A percentile compares a stretch with the other conserved stretches of the same genome.
Evolutionary conservation across 2,329 filamentous ascomycete genomes (phyloP).

Genomic region (Talaromyces sp.): DNA sequence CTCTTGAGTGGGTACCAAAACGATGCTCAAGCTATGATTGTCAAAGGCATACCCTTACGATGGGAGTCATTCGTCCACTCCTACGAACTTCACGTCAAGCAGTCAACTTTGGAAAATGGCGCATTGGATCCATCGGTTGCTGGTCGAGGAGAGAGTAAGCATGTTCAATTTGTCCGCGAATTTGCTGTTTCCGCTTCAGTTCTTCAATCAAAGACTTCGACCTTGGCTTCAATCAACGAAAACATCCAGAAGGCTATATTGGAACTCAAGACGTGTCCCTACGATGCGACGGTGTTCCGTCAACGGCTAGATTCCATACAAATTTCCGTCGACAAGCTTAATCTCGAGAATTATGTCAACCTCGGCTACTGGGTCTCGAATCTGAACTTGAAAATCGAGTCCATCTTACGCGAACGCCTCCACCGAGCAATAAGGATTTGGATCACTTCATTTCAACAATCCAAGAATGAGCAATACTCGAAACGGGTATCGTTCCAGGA

Average conservation of each 20-base stretch:
- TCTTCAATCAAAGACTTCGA: conserved; percentile 79
- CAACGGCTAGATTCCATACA: conserved; percentile 79
- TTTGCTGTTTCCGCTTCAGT: conserved; percentile 83
- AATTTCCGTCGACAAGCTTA: conserved; percentile 88
- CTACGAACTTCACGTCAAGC: conserved; percentile 80
- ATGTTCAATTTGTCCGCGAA: conserved; percentile 93
- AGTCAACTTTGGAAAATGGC: conserved; percentile 54
- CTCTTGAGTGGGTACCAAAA: conserved; percentile 88
- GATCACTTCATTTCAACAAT: conserved; percentile 75
- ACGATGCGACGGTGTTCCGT: conserved; percentile 73
- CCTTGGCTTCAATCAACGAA: conserved; percentile 71
- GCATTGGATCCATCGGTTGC: conserved; percentile 52
- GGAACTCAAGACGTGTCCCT: conserved; percentile 79
- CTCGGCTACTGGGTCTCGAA: conserved; percentile 82
- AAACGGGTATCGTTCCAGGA: conserved; percentile 18
- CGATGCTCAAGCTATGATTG: conserved; percentile 75
- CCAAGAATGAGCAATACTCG: conserved; percentile 24
- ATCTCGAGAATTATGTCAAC: conserved; percentile 93
- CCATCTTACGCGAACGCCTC: conserved; percentile 73
- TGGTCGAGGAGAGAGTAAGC: conserved; percentile 73
- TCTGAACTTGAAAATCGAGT: conserved; percentile 80
- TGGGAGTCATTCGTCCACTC: conserved; percentile 99
- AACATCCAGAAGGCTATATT: conserved; percentile 73
- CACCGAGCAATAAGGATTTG: conserved; percentile 77
- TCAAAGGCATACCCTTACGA: conserved; percentile 79